Conservation (phyloP, 352 stramenopile species). For the Globisporangium yorkense region DNA sequence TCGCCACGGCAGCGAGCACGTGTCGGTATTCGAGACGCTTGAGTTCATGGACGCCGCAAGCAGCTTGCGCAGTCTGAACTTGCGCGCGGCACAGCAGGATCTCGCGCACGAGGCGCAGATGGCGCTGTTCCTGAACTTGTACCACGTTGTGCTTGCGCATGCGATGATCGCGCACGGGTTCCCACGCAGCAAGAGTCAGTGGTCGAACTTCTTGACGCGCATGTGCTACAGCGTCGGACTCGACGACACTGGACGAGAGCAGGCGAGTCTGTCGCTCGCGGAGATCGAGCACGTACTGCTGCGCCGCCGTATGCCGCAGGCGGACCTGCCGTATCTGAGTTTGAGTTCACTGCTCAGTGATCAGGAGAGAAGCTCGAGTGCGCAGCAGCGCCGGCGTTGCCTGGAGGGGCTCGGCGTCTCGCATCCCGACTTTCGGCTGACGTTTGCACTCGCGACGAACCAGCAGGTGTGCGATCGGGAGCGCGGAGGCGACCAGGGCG, state of each 20-base stretch:
- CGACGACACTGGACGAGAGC: conserved; percentile 7
- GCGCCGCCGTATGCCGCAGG: conserved; percentile 41
- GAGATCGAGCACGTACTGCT: conserved; percentile 77
- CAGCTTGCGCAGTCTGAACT: conserved; percentile 44
- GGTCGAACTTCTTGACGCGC: conserved; percentile 44
- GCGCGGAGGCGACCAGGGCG: conserved; percentile 15
- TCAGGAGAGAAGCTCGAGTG: neutral
- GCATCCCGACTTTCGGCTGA: conserved; percentile 77
- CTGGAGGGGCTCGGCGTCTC: conserved; percentile 31
- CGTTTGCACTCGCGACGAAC: conserved; percentile 64
- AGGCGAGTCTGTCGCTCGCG: conserved; percentile 56
- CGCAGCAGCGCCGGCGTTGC: neutral
- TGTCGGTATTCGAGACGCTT: conserved; percentile 41
- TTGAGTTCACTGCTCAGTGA: conserved; percentile 8
- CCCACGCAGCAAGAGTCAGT: conserved; percentile 48
- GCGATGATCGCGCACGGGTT: conserved; percentile 69
- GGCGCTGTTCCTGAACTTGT: conserved; percentile 78
- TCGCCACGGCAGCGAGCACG: conserved; percentile 23
- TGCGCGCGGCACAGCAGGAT: conserved; percentile 30
- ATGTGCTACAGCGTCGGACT: conserved; percentile 60
- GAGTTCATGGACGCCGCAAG: conserved; percentile 71
- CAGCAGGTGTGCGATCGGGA: conserved; percentile 13
- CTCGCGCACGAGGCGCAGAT: conserved; percentile 60
- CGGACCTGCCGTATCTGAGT: conserved; percentile 38
- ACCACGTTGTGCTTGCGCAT: conserved; percentile 68